Conservation (phyloP, 78 protist species). For the Dictyostelium capitatum region DNA sequence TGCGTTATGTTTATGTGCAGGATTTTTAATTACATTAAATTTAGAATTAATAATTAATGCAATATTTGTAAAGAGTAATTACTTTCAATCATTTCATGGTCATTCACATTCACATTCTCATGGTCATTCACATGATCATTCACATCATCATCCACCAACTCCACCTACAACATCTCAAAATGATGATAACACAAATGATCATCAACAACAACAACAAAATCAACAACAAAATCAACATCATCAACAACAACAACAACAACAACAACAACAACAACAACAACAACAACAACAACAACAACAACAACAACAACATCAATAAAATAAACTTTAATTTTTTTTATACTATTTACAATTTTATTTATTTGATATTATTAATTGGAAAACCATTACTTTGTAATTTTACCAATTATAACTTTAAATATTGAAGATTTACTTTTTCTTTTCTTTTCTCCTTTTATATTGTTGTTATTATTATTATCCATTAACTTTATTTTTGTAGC, state of each 20-base stretch:
- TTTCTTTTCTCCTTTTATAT: too few species aligned
- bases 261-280: background rate
- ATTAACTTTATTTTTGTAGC: too few species aligned
- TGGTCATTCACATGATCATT: background rate
- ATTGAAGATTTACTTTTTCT: too few species aligned
- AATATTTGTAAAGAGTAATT: constrained; percentile 19
- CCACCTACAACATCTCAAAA: background rate
- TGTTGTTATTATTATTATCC: too few species aligned
- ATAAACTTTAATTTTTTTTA: too few species aligned
- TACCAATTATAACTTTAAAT: too few species aligned
- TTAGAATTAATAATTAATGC: constrained; percentile 35
- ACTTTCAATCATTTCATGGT: background rate
- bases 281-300: background rate
- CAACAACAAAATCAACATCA: background rate
- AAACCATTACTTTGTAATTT: too few species aligned
- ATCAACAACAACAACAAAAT: background rate
- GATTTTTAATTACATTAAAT: constrained; percentile 60
- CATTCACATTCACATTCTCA: background rate
- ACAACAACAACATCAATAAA: background rate
- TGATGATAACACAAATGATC: background rate
- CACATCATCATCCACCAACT: background rate
- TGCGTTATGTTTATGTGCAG: constrained; percentile 65
- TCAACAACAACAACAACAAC: background rate
- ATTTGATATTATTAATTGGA: too few species aligned
- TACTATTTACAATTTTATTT: too few species aligned